These are phyloP conservation scores for Naganishia sp. DNA, from an alignment of 1,284 basidiomycete species.

Conservation along the genomic window DNA sequence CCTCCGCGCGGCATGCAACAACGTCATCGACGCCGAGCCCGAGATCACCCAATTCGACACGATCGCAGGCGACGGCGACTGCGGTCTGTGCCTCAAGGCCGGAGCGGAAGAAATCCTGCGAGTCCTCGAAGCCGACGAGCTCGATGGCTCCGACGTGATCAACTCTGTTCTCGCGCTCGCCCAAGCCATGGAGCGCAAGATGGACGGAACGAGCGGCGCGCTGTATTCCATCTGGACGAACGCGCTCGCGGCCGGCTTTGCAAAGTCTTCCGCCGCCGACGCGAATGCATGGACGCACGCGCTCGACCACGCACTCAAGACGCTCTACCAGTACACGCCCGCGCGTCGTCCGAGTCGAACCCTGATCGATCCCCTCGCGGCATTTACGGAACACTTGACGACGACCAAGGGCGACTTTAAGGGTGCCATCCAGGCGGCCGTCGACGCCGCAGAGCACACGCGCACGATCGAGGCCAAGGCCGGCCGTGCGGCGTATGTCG, in stretches of 20 bases:
- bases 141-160: slow-evolving; percentile 66
- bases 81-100: slow-evolving; percentile 80
- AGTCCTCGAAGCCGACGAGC: slow-evolving; percentile 52
- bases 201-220: slow-evolving; percentile 92
- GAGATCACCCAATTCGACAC: slow-evolving; percentile 88
- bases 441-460: slow-evolving; percentile 66
- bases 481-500: slow-evolving; percentile 85
- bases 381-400: slow-evolving; percentile 66
- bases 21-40: slow-evolving; percentile 73
- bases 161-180: slow-evolving; percentile 68
- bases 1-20: slow-evolving; percentile 67
- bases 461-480: slow-evolving; percentile 82
- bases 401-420: slow-evolving; percentile 56
- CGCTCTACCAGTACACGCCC: slow-evolving; percentile 81
- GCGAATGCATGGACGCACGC: slow-evolving; percentile 66
- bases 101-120: slow-evolving; percentile 58
- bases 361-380: slow-evolving; percentile 84
- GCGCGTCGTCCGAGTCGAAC: slow-evolving; percentile 88
- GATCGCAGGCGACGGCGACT: slow-evolving; percentile 62
- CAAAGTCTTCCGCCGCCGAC: slow-evolving; percentile 53
- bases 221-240: slow-evolving; percentile 73
- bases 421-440: slow-evolving; percentile 65
- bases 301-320: slow-evolving; percentile 64
- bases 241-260: slow-evolving; percentile 74
- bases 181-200: slow-evolving; percentile 59